A percentile compares a stretch with the other conserved stretches of the same genome.
Conservation (phyloP, 2,329 filamentous ascomycete species). For the Grosmannia huntii region DNA sequence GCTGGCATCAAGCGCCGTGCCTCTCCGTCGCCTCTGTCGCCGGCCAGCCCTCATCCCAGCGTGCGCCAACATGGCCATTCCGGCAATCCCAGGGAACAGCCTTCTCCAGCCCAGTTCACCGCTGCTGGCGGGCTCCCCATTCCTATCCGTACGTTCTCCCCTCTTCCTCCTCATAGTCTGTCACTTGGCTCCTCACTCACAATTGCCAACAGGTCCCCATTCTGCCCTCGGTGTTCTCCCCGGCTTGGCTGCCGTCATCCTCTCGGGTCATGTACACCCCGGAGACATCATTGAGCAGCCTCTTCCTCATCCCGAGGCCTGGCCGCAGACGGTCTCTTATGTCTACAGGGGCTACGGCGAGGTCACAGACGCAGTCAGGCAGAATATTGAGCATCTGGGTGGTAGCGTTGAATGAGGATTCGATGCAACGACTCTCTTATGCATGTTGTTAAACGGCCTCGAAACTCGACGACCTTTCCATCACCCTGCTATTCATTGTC, state of each 20-base stretch:
- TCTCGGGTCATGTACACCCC: constrained; percentile 36
- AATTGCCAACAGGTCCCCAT: constrained; percentile 27
- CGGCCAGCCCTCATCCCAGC: constrained; percentile 4
- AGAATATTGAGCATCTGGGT: constrained; percentile 43
- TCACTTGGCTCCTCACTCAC: not conserved
- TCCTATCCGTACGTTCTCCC: constrained; percentile 32
- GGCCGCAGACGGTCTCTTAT: constrained; percentile 41
- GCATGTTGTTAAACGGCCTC: no score
- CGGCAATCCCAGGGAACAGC: not conserved
- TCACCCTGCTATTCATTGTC: not conserved
- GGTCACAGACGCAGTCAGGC: constrained; percentile 30
- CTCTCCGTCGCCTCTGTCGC: not conserved
- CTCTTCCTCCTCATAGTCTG: not conserved
- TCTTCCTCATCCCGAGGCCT: constrained; percentile 41
- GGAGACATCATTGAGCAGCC: constrained; percentile 45
- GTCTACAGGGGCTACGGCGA: constrained; percentile 39
- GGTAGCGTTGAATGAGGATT: constrained; percentile 22
- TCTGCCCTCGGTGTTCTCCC: constrained; percentile 37
- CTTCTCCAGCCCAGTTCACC: not conserved
- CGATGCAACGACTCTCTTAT: no score
- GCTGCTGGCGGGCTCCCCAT: constrained; percentile 18
- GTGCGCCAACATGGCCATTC: not conserved
- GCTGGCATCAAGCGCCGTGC: constrained; percentile 5
- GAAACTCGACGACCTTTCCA: no score
- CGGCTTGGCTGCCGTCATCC: constrained; percentile 39